Conservation (phyloP, 139 green algal species). For the Chlorella sp. region DNA sequence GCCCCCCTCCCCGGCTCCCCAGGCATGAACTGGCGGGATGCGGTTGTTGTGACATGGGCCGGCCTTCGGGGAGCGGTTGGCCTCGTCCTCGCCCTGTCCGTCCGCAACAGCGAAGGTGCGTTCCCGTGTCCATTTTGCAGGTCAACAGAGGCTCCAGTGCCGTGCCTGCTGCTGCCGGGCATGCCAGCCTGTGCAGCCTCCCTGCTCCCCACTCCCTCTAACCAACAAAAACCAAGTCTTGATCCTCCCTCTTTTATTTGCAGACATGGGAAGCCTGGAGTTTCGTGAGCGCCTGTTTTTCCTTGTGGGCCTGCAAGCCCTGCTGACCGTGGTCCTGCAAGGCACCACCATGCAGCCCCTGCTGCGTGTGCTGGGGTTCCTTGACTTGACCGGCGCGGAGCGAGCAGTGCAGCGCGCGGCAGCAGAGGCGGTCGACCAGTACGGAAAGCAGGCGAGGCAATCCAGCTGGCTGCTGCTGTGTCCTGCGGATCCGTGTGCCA, state of each 20-base stretch:
- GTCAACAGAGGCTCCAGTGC: no score
- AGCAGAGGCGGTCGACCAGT: not conserved
- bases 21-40: conserved; percentile 54
- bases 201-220: no score
- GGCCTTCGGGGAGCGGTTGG: conserved; percentile 73
- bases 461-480: no score
- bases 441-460: not conserved
- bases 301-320: conserved; percentile 50
- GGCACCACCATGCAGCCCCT: conserved; percentile 46
- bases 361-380: conserved; percentile 33
- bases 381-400: not conserved
- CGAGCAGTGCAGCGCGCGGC: not conserved
- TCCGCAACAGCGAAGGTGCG: not conserved
- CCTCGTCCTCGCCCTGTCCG: conserved; percentile 31
- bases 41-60: conserved; percentile 58
- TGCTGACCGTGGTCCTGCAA: conserved; percentile 51
- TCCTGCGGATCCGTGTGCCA: no score
- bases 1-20: not conserved
- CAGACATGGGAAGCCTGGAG: not conserved
- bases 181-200: no score
- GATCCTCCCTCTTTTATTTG: not conserved
- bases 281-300: conserved; percentile 59
- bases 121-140: no score
- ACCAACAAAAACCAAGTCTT: no score
- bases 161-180: no score